Evolutionary conservation across 768 basidiomycete species (phyloP).

Genomic region (Crucibulum laeve): DNA sequence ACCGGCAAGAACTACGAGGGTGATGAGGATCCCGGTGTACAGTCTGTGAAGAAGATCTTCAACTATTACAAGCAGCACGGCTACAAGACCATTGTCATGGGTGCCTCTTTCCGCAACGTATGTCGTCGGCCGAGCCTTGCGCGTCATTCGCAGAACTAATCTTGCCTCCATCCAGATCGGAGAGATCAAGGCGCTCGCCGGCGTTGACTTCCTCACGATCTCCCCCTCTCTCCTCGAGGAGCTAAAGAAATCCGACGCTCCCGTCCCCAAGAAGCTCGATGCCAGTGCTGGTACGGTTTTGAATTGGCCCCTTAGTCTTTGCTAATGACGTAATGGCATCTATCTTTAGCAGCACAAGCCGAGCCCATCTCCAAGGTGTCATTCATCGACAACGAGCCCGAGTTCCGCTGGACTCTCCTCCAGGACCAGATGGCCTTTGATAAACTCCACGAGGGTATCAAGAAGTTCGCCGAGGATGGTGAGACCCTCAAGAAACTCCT

Average conservation of each 20-base stretch:
- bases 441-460: slow-evolving; percentile 97
- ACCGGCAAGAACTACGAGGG: slow-evolving; percentile 87
- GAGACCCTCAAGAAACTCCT: slow-evolving; percentile 82
- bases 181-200: slow-evolving; percentile 93
- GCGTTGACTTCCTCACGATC: slow-evolving; percentile 98
- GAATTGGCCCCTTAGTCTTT: slow-evolving; percentile 4
- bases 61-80: slow-evolving; percentile 99
- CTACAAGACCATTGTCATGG: slow-evolving; percentile 99
- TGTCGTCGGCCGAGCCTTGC: slow-evolving; percentile 20
- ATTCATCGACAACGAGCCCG: slow-evolving; percentile 88
- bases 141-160: slow-evolving; percentile 2
- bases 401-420: slow-evolving; percentile 93
- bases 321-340: neutral
- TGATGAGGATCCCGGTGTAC: slow-evolving; percentile 92
- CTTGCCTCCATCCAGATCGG: slow-evolving; percentile 45
- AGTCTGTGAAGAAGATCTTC: slow-evolving; percentile 95
- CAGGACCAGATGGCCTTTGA: slow-evolving; percentile 98
- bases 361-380: slow-evolving; percentile 74
- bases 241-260: slow-evolving; percentile 74
- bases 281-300: slow-evolving; percentile 48
- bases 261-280: slow-evolving; percentile 84
- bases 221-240: slow-evolving; percentile 87
- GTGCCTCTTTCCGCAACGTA: slow-evolving; percentile 98
- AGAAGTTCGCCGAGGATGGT: slow-evolving; percentile 96
- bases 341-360: slow-evolving; percentile 41